Percentiles rank a stretch among this genome's conserved stretches.
Conservation (phyloP, 176 grass and related monocot genomes). For the Carex kokanica region DNA sequence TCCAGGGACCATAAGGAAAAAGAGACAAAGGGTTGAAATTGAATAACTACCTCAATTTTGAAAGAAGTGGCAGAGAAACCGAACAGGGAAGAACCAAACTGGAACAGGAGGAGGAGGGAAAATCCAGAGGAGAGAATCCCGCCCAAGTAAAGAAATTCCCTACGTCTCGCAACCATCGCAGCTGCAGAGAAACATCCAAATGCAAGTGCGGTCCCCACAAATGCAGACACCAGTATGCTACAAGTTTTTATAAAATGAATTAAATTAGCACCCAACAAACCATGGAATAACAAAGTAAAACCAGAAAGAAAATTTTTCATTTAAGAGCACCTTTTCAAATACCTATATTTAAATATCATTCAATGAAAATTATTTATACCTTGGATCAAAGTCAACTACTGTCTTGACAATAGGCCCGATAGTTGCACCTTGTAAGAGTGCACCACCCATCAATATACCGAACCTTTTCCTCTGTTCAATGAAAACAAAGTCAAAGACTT, state of each 20-base stretch:
- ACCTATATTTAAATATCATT: neutral
- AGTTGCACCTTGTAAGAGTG: constrained; percentile 73
- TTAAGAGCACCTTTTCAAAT: neutral
- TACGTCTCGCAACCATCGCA: constrained; percentile 65
- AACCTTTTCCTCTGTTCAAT: constrained; percentile 76
- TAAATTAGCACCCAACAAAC: neutral
- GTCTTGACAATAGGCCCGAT: constrained; percentile 72
- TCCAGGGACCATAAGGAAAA: neutral
- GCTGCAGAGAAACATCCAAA: constrained; percentile 91
- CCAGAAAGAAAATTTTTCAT: neutral
- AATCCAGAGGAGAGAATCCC: constrained; percentile 82
- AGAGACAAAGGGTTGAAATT: neutral
- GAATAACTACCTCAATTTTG: constrained; percentile 67
- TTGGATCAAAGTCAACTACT: constrained; percentile 69
- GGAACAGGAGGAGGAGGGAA: constrained; percentile 79
- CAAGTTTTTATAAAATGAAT: neutral
- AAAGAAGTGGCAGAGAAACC: constrained; percentile 54
- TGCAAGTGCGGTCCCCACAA: constrained; percentile 80
- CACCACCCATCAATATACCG: constrained; percentile 55
- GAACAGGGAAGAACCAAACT: constrained; percentile 72
- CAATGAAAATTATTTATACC: constrained; percentile 35
- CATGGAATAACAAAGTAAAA: neutral
- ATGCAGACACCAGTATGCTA: constrained; percentile 80
- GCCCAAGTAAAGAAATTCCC: constrained; percentile 87
- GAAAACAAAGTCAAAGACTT: constrained; percentile 5